Conservation (phyloP, 495 filamentous ascomycete species). For the Gamarada debralockiae region DNA sequence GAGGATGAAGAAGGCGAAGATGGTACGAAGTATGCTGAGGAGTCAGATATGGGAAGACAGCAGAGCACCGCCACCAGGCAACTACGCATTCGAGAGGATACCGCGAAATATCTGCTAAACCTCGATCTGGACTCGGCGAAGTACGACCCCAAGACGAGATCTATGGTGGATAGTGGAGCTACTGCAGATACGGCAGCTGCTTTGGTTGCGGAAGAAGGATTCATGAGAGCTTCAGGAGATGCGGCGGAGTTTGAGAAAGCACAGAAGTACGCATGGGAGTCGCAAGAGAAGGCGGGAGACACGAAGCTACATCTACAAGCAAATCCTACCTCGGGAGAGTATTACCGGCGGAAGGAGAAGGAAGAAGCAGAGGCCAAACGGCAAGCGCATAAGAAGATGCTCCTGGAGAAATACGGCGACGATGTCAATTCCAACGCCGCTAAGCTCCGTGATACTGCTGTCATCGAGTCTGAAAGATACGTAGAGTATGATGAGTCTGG, state of each 20-base stretch:
- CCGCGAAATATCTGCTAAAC: conserved; percentile 95
- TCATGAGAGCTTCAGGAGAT: conserved; percentile 85
- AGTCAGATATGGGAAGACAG: conserved; percentile 92
- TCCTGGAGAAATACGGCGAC: conserved; percentile 84
- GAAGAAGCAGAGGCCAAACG: conserved; percentile 67
- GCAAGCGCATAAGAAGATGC: conserved; percentile 60
- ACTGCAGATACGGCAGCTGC: conserved; percentile 79
- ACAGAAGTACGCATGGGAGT: conserved; percentile 90
- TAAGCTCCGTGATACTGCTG: conserved; percentile 58
- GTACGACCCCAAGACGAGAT: conserved; percentile 95
- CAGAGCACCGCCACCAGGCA: conserved; percentile 89
- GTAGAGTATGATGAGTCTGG: conserved; percentile 93
- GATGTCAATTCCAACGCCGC: conserved; percentile 60
- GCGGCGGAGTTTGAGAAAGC: conserved; percentile 92
- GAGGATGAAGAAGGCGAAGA: conserved; percentile 51
- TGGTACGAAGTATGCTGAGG: conserved; percentile 80
- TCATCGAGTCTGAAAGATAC: conserved; percentile 81
- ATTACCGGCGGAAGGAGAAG: conserved; percentile 71
- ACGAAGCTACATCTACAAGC: conserved; percentile 85
- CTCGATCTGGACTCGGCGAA: conserved; percentile 94
- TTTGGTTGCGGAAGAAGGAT: conserved; percentile 91
- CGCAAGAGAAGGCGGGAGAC: conserved; percentile 73
- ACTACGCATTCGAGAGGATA: conserved; percentile 90
- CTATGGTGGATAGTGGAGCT: conserved; percentile 87
- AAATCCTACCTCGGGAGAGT: conserved; percentile 90